Evolutionary conservation across 805 yeast species (phyloP).

Genomic region (Wickerhamomyces subpelliculosus): DNA sequence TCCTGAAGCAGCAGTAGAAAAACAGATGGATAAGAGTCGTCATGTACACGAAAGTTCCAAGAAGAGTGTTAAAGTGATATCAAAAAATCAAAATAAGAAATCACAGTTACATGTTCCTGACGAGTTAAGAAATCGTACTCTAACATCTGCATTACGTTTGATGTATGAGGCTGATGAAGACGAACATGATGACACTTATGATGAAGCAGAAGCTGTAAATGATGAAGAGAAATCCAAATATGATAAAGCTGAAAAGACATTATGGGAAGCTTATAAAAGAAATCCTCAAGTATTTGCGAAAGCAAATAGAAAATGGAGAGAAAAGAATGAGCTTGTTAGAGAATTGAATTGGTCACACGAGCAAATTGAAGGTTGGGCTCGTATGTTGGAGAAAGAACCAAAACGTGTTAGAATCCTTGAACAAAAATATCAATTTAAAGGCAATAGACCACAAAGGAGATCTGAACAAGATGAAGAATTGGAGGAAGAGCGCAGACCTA

Average conservation of each 20-base stretch:
- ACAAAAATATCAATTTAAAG: constrained; percentile 48
- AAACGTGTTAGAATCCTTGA: constrained; percentile 55
- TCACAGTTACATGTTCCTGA: constrained; percentile 27
- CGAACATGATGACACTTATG: constrained; percentile 77
- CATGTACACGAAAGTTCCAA: constrained; percentile 13
- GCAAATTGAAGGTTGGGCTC: constrained; percentile 90
- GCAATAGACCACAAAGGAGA: constrained; percentile 25
- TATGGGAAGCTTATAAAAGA: constrained; percentile 50
- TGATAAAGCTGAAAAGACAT: constrained; percentile 42
- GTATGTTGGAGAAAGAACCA: constrained; percentile 64
- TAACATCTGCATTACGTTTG: constrained; percentile 53
- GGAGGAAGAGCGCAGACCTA: constrained; percentile 3
- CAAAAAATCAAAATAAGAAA: no score
- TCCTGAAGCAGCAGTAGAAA: constrained; percentile 34
- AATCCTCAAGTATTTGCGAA: constrained; percentile 44
- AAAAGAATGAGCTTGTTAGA: constrained; percentile 43
- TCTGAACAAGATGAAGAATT: constrained; percentile 8
- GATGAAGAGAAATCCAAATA: constrained; percentile 11
- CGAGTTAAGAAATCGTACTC: constrained; percentile 48
- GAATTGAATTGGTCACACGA: constrained; percentile 75
- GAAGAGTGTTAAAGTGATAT: constrained; percentile 3
- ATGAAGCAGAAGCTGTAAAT: constrained; percentile 35
- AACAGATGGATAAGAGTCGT: constrained; percentile 6
- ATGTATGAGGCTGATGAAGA: constrained; percentile 75
- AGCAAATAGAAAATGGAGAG: constrained; percentile 40